Conservation (phyloP, 2,329 filamentous ascomycete species). For the Aspergillus sp. region DNA sequence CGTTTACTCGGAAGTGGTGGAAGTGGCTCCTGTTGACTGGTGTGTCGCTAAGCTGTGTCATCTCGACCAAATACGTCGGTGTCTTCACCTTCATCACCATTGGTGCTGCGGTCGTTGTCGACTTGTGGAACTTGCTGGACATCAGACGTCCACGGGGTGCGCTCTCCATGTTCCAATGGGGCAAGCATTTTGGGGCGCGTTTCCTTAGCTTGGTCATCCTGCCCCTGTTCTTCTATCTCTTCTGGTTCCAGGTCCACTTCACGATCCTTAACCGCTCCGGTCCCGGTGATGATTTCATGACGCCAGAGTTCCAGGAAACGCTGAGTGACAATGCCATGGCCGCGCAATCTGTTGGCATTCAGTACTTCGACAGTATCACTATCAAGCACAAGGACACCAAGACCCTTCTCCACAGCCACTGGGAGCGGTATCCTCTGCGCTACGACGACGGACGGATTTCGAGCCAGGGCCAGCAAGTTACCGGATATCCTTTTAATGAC, state of each 20-base stretch:
- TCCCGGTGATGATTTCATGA: constrained; percentile 98
- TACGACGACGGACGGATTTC: constrained; percentile 98
- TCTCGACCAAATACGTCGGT: constrained; percentile 97
- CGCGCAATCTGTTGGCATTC: constrained; percentile 73
- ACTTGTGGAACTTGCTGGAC: constrained; percentile 90
- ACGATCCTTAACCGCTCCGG: constrained; percentile 79
- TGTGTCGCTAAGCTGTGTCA: constrained; percentile 90
- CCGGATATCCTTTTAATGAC: constrained; percentile 95
- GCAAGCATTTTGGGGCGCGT: constrained; percentile 83
- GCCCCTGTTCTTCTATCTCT: constrained; percentile 95
- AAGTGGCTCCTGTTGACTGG: constrained; percentile 97
- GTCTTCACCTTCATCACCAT: constrained; percentile 96
- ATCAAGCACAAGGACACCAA: constrained; percentile 97
- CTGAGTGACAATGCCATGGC: constrained; percentile 91
- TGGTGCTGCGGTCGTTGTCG: constrained; percentile 85
- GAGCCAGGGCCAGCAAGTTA: constrained; percentile 95
- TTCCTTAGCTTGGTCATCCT: constrained; percentile 80
- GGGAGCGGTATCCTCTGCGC: constrained; percentile 79
- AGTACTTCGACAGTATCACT: constrained; percentile 84
- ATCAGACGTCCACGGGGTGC: constrained; percentile 76
- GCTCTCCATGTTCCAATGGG: constrained; percentile 71
- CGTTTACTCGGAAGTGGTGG: constrained; percentile 97
- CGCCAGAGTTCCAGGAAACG: constrained; percentile 94
- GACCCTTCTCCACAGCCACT: constrained; percentile 89
- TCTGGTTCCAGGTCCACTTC: constrained; percentile 99